Conservation (phyloP, 2,329 filamentous ascomycete genomes). For the Cladosporium sp. region DNA sequence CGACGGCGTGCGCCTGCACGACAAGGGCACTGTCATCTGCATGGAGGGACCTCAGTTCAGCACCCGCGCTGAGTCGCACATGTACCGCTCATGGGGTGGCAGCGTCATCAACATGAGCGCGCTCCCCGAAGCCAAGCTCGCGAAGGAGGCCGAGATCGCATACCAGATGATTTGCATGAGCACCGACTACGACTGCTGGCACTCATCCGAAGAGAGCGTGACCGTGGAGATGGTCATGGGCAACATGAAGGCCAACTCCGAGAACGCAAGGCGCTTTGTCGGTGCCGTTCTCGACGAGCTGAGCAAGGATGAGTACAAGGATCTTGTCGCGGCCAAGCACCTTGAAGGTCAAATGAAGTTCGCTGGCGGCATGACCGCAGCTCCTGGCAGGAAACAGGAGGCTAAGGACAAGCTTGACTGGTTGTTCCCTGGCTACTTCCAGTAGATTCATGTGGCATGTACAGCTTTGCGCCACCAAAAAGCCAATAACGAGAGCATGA, state of each 20-base stretch:
- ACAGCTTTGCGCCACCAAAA: background rate
- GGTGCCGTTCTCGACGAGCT: slow-evolving; percentile 86
- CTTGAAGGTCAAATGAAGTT: slow-evolving; percentile 75
- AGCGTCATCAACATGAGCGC: slow-evolving; percentile 98
- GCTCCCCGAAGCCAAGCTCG: slow-evolving; percentile 92
- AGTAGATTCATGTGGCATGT: slow-evolving; percentile 33
- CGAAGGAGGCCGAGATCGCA: slow-evolving; percentile 90
- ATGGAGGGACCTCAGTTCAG: slow-evolving; percentile 99
- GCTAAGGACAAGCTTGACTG: slow-evolving; percentile 79
- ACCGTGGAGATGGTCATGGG: slow-evolving; percentile 96
- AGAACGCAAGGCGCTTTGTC: slow-evolving; percentile 83
- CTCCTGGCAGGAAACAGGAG: slow-evolving; percentile 70
- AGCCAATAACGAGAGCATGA: slow-evolving; percentile 4
- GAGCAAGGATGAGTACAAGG: slow-evolving; percentile 71
- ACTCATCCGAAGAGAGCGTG: slow-evolving; percentile 73
- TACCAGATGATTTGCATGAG: slow-evolving; percentile 99
- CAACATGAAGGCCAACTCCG: slow-evolving; percentile 90
- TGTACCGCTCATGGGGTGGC: slow-evolving; percentile 93
- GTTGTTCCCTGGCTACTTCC: slow-evolving; percentile 81
- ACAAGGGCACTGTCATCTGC: slow-evolving; percentile 81
- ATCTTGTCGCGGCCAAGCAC: slow-evolving; percentile 79
- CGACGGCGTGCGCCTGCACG: slow-evolving; percentile 81
- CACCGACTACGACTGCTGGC: slow-evolving; percentile 99
- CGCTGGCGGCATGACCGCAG: slow-evolving; percentile 80
- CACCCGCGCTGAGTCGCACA: slow-evolving; percentile 89